Percentiles rank a stretch among this genome's conserved stretches.
phyloP scores from a whole-genome alignment of 495 filamentous ascomycete genomes.

The Hyaloscypha finlandica region DNA sequence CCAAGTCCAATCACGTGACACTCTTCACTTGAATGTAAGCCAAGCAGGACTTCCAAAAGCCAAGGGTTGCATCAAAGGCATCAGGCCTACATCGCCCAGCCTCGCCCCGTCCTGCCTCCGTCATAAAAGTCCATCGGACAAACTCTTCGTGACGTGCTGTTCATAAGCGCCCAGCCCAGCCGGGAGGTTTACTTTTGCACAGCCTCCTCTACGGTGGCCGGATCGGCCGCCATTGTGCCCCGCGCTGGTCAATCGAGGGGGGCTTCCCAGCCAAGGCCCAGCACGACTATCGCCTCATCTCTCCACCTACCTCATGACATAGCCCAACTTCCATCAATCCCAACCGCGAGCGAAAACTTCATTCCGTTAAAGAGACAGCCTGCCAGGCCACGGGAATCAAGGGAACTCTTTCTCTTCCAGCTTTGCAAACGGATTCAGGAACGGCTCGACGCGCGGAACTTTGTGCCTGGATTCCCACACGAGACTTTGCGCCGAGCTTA shows the following conservation, averaged over 20 bases:
- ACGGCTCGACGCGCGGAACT: neutral
- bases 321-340: neutral
- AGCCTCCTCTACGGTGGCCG: conserved; percentile 25
- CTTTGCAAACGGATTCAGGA: neutral
- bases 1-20: neutral
- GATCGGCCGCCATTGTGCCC: neutral
- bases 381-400: conserved; percentile 1
- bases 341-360: neutral
- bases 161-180: conserved; percentile 15
- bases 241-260: conserved; percentile 3
- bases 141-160: neutral
- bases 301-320: conserved; percentile 2
- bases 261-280: neutral
- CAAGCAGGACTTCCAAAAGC: neutral
- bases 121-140: neutral
- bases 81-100: neutral
- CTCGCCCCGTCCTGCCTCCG: neutral
- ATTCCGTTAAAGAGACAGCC: conserved; percentile 1
- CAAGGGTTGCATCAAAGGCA: neutral
- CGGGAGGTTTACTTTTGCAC: conserved; percentile 9
- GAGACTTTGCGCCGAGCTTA: neutral
- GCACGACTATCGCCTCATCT: neutral
- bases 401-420: neutral
- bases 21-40: neutral
- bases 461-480: neutral